Evolutionary conservation across 768 basidiomycete genomes (phyloP), one percentile per base, ranked within the genome.

Genomic region (Chalciporus sphaerocephalus): DNA sequence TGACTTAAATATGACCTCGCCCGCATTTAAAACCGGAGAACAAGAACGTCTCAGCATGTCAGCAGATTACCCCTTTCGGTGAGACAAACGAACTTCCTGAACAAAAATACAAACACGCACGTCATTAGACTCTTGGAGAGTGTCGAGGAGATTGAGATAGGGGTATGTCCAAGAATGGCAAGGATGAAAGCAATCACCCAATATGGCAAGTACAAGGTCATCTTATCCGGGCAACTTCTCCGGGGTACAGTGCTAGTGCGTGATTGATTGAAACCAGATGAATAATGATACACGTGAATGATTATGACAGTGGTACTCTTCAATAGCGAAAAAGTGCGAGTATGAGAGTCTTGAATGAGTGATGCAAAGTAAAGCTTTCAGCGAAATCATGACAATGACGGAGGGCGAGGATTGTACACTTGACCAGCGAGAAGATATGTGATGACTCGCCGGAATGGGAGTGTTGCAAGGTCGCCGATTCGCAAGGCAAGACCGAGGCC

Each of bases 401-500:
- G 18, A 9, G 45, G 33, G 25, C 48, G 58, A 4, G 66, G 47
- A 22, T 52, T 47, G 39, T 61, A 59, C 34, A 56, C 51, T 55
- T 42, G 53, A 12, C 59, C 61, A 25, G 54, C 32, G 25, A 65
- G 48, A 39, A 65, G 51, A 38, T 52, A 61, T 15, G 47, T 40
- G 15, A 61, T 37, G 24, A 56, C 39, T 21, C 52, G 40, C 34
- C 64, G 64, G 24, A 65, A 50, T 12, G 64, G 66, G 24, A 65
- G 38, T 1, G 61, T 64, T 28, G 51, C 57, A 37, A 65, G 52
- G 44, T 61, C 48, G n/a, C 63, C 54, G n/a, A 65, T 54, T 44
- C 64, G 57, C 44, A 67, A 44, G 40, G 37, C 55, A 4, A 67
- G 44, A 42, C 52, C 42, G 38, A 67, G 37, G 28, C 64, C 63